Base-by-base conservation (phyloP, 1,284 basidiomycete species). In the Vanrija sp. region DNA sequence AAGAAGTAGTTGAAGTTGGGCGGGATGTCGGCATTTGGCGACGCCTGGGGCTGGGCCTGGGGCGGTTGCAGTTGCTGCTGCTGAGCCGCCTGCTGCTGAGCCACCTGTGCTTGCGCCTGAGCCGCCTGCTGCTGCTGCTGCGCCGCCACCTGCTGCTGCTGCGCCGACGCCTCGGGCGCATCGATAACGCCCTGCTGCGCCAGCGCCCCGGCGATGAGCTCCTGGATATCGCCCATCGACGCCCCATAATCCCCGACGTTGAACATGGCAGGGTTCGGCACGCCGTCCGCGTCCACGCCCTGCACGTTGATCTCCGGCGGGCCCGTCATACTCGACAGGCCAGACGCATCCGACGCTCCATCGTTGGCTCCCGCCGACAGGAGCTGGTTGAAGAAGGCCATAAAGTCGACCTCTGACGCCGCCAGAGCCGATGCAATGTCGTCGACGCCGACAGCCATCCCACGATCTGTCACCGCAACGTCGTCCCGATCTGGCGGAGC, bases 301-400 rank as follows among this genome's bases (percentile, higher is more conserved):
- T 31, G 31, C 31, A 31, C 31, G 12, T 31, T 31, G 31, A 31
- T 31, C 12, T 31, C 31, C 15, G 31, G 31, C 12, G 31, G 31
- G 2, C 31, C 31, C 2, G 31, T 31, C 12, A 39, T 7, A 39
- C 19, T 39, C 38, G n/a, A 31, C 9, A 31, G 15, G 31, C 10
- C 16, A 18, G 36, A 25, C 20, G 16, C 39, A n/a, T 37, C 16
- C 42, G 31, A 31, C 12, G 31, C 31, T 7, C 41, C 41, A 7
- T 37, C 47, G 18, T 35, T 23, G 10, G 39, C 18, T n/a, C n/a
- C n/a, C 6, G 39, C n/a, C 6, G 39, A 41, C 10, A 59, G n/a
- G 6, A 66, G 27, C 23, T 49, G 47, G 43, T 64, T 64, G 53
- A 66, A 51, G 47, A 59, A 64, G 8, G 62, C 55, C 57, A 62